Evolutionary conservation across 2,329 filamentous ascomycete species (phyloP), one percentile per base, ranked within the genome.

Genomic region (Sporothrix luriei): DNA sequence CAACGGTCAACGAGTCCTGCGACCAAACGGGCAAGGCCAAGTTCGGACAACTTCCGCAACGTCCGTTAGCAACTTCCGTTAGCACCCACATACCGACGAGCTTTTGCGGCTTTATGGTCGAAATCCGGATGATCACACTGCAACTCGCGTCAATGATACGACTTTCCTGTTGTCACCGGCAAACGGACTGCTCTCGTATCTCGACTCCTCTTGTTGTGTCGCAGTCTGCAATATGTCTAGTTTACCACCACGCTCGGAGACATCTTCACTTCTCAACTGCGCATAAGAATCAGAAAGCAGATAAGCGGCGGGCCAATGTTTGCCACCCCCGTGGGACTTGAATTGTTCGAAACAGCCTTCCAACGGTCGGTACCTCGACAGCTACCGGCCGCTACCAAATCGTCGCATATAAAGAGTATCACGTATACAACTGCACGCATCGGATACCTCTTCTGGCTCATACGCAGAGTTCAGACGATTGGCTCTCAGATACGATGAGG

Each of bases 291-390:
- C 21, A 29, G 54, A 16, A 57, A 38, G 14, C 54, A 21, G 19
- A 14, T 24, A 65, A 33, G 14, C 33, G 51, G 4, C 7, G 24
- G n/a, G 66, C 52, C 51, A 29, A 61, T 46, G 66, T 67, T 67
- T 69, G 52, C 54, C 68, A 70, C 54, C 62, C 62, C 54, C 29
- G 29, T 61, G 54, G 14, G 59, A 54, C 61, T 40, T 14, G 29
- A n/a, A 19, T 33, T 29, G 13, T 33, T 43, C 11, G 52, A 33
- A 51, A 52, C 51, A 67, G 49, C 5, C 33, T 26, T 24, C 21
- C 5, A 40, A 52, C 13, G 62, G 19, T 29, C 16, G 46, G 6
- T 46, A 29, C 21, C 29, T n/a, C 9, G 19, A 33, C 26, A 26
- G 21, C 54, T 19, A 57, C 33, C 19, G 5, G 19, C 16, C 11